Evolutionary conservation across 2,329 filamentous ascomycete species (phyloP).

Genomic region (Scolecobasidium constrictum): DNA sequence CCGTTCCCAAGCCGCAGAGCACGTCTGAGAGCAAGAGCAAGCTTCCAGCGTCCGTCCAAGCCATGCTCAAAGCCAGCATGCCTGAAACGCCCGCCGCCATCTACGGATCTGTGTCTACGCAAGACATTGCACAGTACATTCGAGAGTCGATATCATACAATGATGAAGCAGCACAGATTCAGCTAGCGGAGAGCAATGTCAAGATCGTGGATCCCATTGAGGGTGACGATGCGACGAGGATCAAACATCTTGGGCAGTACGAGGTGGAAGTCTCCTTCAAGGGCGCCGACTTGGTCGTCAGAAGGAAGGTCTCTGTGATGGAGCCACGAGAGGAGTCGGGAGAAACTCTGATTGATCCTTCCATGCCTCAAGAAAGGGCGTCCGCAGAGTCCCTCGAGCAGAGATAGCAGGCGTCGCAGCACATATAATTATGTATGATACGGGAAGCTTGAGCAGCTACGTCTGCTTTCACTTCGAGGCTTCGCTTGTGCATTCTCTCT

Average conservation of each 20-base stretch:
- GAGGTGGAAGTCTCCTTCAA: constrained; percentile 40
- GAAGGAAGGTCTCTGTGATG: constrained; percentile 30
- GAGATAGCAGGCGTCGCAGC: constrained; percentile 1
- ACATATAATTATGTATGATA: not conserved
- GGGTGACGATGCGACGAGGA: constrained; percentile 29
- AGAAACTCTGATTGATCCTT: not conserved
- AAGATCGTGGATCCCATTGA: constrained; percentile 31
- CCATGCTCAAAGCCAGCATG: constrained; percentile 13
- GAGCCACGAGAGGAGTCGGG: constrained; percentile 21
- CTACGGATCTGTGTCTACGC: constrained; percentile 44
- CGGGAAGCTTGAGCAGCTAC: not conserved
- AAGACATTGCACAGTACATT: constrained; percentile 39
- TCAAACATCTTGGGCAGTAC: constrained; percentile 44
- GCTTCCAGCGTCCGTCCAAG: constrained; percentile 8
- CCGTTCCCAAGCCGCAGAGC: constrained; percentile 25
- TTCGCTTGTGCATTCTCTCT: not conserved
- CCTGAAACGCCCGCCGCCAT: constrained; percentile 25
- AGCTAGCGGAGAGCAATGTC: constrained; percentile 39
- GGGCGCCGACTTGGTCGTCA: constrained; percentile 32
- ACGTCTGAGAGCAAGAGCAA: constrained; percentile 13
- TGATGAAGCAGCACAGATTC: constrained; percentile 39
- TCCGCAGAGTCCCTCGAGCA: not conserved
- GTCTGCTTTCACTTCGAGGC: constrained; percentile 1
- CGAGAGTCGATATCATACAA: constrained; percentile 38
- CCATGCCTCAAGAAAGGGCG: not conserved